Base-by-base conservation (phyloP, 1,284 basidiomycete species). In the Tylopilus sp. region DNA sequence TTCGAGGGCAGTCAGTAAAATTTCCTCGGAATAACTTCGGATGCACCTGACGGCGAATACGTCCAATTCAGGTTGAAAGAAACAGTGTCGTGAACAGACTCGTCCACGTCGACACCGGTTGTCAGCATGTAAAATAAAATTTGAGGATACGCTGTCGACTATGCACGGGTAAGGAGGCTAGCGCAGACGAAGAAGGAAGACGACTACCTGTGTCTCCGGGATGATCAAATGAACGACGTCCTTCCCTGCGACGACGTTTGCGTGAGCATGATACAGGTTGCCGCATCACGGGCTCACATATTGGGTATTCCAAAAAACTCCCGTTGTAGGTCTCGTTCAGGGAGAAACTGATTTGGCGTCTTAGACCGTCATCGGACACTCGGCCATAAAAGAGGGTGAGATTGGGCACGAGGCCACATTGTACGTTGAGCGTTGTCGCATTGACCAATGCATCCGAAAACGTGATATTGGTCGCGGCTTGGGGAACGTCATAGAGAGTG, bases 111-210 rank as follows among this genome's bases (percentile, higher is more conserved):
- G 24, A 43, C 15, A 6, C 7, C 31, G 3, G 35, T 30, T 31
- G 44, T 46, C 28, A 46, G n/a, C 36, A 46, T 38, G 18, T 38
- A 46, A n/a, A 46, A 46, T n/a, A 46, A 18, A 11, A 26, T 45
- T 24, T 37, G 34, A 11, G 31, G 17, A 37, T 28, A 45, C 7
- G 12, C n/a, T 14, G 34, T 10, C 17, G 35, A 45, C 44, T 45
- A 20, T 17, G 17, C 17, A 34, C 14, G n/a, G n/a, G n/a, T n/a
- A n/a, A n/a, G n/a, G n/a, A n/a, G n/a, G n/a, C n/a, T n/a, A n/a
- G n/a, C n/a, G n/a, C n/a, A n/a, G n/a, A n/a, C n/a, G n/a, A n/a
- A n/a, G n/a, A n/a, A n/a, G n/a, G n/a, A n/a, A n/a, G n/a, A n/a
- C n/a, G n/a, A n/a, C n/a, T n/a, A n/a, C n/a, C n/a, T 14, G 10